Evolutionary conservation across 139 green algal species (phyloP), one percentile per base, ranked within the genome.

Genomic region (Coelastrella sp.): DNA sequence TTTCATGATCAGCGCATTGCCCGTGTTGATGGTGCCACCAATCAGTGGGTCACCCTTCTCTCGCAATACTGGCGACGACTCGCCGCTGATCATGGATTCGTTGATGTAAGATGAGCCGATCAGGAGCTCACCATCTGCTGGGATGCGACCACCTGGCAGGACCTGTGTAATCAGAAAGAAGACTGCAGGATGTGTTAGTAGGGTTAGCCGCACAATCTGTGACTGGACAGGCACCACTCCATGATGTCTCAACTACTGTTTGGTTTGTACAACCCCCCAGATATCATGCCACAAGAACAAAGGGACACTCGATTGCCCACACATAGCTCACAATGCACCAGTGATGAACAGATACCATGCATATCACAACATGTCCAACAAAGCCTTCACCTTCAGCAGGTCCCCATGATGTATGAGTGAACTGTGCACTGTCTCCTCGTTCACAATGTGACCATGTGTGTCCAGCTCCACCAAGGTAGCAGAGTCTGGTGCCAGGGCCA

Each of bases 21-120:
- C 79, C 2, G 79, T 86, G 89, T 98, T 99, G 79, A 99, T 83
- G 43, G 97, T 99, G 43, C 97, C 97, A 8, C 96, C 97, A 32
- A 97, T 96, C 17, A 98, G 91, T 5, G 83, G 53, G 27, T 90
- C 90, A 1, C 95, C 96, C 2, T 75, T 41, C 1, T 59, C 35
- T 83, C 50, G 51, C 67, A 73, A 97, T 90, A 23, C 94, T 43
- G 77, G 77, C 5, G n/a, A 7, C 13, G 77, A 86, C 88, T 99
- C 97, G 13, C 97, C 97, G 19, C 96, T 99, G 38, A 99, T 91
- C 97, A 99, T 99, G 87, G 91, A 90, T 89, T 99, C 97, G 64
- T 99, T 95, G n/a, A 97, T 89, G 84, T 98, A 94, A 17, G 91
- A 95, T 35, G 89, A 66, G 8, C 96, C 97, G 51, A 90, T 79